Evolutionary conservation across 2,329 filamentous ascomycete genomes (phyloP), one percentile per base, ranked within the genome.

Genomic region (Aspergillus oerlinghausenensis): DNA sequence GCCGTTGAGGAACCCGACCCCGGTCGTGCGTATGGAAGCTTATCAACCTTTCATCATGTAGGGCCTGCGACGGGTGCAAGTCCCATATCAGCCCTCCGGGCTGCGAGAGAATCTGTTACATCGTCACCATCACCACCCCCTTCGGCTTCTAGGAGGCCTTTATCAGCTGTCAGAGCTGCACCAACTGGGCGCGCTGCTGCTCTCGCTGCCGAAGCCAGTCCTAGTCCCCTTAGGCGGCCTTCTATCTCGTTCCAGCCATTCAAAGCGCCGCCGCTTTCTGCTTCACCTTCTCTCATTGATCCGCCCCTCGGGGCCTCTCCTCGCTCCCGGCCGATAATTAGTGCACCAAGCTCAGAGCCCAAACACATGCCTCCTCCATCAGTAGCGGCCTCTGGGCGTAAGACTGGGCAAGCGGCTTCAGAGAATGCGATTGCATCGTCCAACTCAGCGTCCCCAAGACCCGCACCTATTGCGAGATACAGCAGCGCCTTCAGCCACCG

Each of bases 221-320:
- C 73, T 78, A 55, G 74, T 23, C 76, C 82, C 50, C 81, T 81
- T 53, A 84, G 92, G 65, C 85, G 91, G 53, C 87, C 89, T 6
- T 97, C 91, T 0, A 84, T 96, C 23, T 95, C 90, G 0, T 96
- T 97, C 67, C 90, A 95, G 65, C 92, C 93, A 0, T 99, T 99
- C 79, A 99, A 99, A 74, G 90, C 92, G 14, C 93, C 93, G 10
- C 95, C 93, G 1, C 79, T 97, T n/a, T 96, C 92, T 2, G 91
- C 89, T 3, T 97, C 92, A 4, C 93, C 92, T 19, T 79, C 82
- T n/a, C 75, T 78, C 29, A 74, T 78, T 4, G 76, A 79, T 43
- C 75, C 81, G 43, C 72, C 75, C 5, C 57, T 77, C 11, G 78
- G 79, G n/a, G 75, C 77, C 6, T 85, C 82, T 7, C 83, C 82